These are phyloP conservation scores for Podosphaera fusca DNA, from an alignment of 2,329 filamentous ascomycete genomes.

Conservation along the genomic window DNA sequence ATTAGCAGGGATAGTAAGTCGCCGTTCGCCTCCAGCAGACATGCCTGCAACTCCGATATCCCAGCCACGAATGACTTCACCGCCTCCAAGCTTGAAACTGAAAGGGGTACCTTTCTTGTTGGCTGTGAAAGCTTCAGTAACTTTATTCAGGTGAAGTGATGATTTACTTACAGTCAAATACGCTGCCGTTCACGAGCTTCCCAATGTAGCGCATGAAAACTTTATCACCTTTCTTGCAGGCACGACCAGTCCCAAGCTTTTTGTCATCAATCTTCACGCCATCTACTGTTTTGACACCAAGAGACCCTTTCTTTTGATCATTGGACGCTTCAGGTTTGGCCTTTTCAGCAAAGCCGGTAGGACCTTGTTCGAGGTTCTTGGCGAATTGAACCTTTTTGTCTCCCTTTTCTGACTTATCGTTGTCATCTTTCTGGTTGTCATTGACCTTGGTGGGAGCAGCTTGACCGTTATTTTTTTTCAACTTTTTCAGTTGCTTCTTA, in stretches of 20 bases:
- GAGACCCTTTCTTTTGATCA: slow-evolving; percentile 25
- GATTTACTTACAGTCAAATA: slow-evolving; percentile 60
- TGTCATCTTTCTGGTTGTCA: slow-evolving; percentile 31
- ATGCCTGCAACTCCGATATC: slow-evolving; percentile 87
- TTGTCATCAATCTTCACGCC: slow-evolving; percentile 91
- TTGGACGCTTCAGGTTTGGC: slow-evolving; percentile 26
- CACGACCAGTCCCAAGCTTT: slow-evolving; percentile 66
- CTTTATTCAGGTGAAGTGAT: background rate
- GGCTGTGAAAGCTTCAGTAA: slow-evolving; percentile 25
- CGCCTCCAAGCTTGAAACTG: slow-evolving; percentile 78
- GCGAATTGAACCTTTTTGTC: slow-evolving; percentile 98
- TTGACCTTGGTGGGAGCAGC: slow-evolving; percentile 38
- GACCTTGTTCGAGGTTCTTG: slow-evolving; percentile 95
- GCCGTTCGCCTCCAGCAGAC: slow-evolving; percentile 78
- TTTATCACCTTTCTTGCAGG: slow-evolving; percentile 72
- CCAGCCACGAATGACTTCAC: slow-evolving; percentile 98
- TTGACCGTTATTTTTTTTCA: slow-evolving; percentile 95
- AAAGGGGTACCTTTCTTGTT: slow-evolving; percentile 99
- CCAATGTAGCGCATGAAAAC: slow-evolving; percentile 95
- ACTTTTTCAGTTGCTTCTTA: slow-evolving; percentile 96
- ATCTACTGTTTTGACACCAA: slow-evolving; percentile 56
- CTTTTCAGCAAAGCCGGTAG: slow-evolving; percentile 43
- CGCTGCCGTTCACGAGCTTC: slow-evolving; percentile 82
- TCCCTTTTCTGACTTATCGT: slow-evolving; percentile 29
- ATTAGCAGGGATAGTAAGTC: slow-evolving; percentile 67